A percentile compares a stretch with the other conserved stretches of the same genome.
Evolutionary conservation across 2,329 filamentous ascomycete species (phyloP).

Genomic region (Neonectria neomacrospora): DNA sequence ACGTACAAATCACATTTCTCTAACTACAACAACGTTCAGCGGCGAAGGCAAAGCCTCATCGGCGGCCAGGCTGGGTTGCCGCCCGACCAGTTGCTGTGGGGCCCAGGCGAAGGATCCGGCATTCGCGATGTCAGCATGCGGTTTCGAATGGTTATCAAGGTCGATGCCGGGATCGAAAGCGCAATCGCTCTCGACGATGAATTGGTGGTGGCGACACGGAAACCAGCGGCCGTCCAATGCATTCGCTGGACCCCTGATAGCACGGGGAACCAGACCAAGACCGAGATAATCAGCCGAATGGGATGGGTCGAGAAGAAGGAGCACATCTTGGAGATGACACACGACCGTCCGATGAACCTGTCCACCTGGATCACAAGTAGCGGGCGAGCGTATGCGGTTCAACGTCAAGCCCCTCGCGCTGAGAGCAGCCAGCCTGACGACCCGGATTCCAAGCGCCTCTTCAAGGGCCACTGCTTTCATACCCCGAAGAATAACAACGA

Average conservation of each 20-base stretch:
- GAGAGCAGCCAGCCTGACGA: slow-evolving; percentile 55
- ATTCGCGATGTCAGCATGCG: slow-evolving; percentile 89
- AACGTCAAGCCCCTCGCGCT: slow-evolving; percentile 66
- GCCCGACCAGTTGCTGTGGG: slow-evolving; percentile 74
- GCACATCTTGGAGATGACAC: slow-evolving; percentile 84
- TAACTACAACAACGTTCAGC: slow-evolving; percentile 71
- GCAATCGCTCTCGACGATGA: slow-evolving; percentile 93
- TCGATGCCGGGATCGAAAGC: slow-evolving; percentile 92
- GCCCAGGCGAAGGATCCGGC: slow-evolving; percentile 83
- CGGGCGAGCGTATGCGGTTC: slow-evolving; percentile 90
- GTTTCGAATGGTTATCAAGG: slow-evolving; percentile 97
- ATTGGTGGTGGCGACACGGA: slow-evolving; percentile 88
- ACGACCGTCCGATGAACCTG: slow-evolving; percentile 96
- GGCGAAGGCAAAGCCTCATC: slow-evolving; percentile 69
- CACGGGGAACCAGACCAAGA: slow-evolving; percentile 85
- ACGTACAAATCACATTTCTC: slow-evolving; percentile 88
- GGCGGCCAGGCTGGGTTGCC: slow-evolving; percentile 64
- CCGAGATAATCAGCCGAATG: slow-evolving; percentile 90
- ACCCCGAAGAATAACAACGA: slow-evolving; percentile 69
- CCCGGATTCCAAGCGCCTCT: slow-evolving; percentile 73
- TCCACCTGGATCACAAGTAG: slow-evolving; percentile 92
- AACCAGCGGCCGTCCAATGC: slow-evolving; percentile 94
- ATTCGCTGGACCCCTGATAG: slow-evolving; percentile 93
- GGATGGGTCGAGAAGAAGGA: slow-evolving; percentile 83
- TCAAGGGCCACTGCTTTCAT: slow-evolving; percentile 93